Conservation (phyloP, 2,329 filamentous ascomycete genomes). For the Trichoderma atrobrunneum region DNA sequence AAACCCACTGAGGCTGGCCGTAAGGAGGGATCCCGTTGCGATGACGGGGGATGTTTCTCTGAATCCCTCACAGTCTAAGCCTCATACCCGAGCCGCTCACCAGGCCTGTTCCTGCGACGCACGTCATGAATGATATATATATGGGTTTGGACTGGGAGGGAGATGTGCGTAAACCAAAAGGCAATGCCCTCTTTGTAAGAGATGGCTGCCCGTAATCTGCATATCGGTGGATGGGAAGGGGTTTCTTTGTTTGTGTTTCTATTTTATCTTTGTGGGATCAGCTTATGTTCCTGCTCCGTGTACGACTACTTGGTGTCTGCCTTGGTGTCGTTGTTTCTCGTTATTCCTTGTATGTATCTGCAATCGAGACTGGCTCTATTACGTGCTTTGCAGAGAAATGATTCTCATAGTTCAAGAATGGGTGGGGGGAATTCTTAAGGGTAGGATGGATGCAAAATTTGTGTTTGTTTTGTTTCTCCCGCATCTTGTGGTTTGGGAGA, state of each 20-base stretch:
- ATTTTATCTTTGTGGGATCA: background rate
- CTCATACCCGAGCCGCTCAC: background rate
- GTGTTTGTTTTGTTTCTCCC: background rate
- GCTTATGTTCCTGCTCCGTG: background rate
- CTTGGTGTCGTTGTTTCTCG: background rate
- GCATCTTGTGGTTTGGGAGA: background rate
- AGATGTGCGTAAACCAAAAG: background rate
- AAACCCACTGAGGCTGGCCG: background rate
- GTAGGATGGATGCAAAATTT: background rate
- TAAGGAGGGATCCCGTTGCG: background rate
- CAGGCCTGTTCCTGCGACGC: background rate
- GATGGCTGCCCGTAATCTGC: background rate
- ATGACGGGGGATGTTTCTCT: background rate
- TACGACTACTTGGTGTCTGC: slow-evolving; percentile 6
- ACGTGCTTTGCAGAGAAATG: background rate
- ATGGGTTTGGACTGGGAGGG: background rate
- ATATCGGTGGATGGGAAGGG: background rate
- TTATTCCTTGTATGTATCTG: slow-evolving; percentile 10
- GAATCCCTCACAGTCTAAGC: background rate
- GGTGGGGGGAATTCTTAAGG: background rate
- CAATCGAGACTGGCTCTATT: slow-evolving; percentile 13
- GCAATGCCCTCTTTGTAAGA: background rate
- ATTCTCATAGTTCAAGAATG: background rate
- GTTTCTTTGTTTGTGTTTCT: background rate
- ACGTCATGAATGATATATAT: background rate